Conservation (phyloP, 164 flowering plant species). For the Akebia trifoliata region DNA sequence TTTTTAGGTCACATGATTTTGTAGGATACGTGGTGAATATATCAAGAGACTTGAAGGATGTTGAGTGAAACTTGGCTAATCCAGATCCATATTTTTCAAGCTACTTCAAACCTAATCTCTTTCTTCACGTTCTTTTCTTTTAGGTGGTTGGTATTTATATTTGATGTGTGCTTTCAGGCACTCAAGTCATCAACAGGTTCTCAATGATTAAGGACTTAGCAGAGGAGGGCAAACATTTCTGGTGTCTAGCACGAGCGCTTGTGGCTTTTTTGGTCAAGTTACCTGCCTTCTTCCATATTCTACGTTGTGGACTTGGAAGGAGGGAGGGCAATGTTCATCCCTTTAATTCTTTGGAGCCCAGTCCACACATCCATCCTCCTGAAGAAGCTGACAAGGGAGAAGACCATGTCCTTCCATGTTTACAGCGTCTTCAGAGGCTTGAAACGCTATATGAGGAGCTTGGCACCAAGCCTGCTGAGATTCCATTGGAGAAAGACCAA, state of each 20-base stretch:
- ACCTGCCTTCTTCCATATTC: slow-evolving; percentile 16
- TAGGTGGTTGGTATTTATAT: not conserved
- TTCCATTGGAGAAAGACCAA: slow-evolving; percentile 75
- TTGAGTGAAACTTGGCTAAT: not conserved
- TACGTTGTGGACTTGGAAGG: slow-evolving; percentile 11
- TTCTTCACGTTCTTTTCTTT: too few relatives aligned
- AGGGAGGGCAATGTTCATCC: slow-evolving; percentile 9
- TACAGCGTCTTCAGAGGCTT: slow-evolving; percentile 74
- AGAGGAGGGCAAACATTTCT: slow-evolving; percentile 22
- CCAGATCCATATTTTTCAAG: not conserved
- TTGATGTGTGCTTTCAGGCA: slow-evolving; percentile 21
- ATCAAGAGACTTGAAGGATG: not conserved
- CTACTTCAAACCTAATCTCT: not conserved
- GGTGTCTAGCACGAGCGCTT: slow-evolving; percentile 13
- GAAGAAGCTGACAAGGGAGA: slow-evolving; percentile 31
- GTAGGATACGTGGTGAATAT: not conserved
- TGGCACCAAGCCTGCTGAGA: slow-evolving; percentile 50
- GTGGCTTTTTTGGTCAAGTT: slow-evolving; percentile 20
- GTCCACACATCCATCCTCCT: slow-evolving; percentile 21
- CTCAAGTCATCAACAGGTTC: slow-evolving; percentile 17
- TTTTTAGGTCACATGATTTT: too few relatives aligned
- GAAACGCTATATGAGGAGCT: slow-evolving; percentile 58
- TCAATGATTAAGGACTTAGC: slow-evolving; percentile 22
- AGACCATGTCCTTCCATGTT: slow-evolving; percentile 49
- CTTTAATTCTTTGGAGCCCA: slow-evolving; percentile 1